Conservation (phyloP, 2,329 filamentous ascomycete species). For the Botrytis paeoniae region DNA sequence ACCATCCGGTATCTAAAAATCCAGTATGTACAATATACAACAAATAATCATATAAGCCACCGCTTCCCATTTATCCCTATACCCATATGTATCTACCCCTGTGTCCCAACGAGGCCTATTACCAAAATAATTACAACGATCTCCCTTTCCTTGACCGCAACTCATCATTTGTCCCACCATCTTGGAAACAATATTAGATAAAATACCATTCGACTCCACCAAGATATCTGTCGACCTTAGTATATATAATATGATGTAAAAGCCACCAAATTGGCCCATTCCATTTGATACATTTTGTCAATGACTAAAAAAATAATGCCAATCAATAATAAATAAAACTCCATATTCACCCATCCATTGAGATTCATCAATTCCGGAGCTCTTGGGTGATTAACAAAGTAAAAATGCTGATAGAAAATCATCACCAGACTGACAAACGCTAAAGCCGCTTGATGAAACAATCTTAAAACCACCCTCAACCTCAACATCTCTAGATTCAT, state of each 20-base stretch:
- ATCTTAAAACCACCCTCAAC: slow-evolving; percentile 6
- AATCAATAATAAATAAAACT: slow-evolving; percentile 10
- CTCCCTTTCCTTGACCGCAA: neutral
- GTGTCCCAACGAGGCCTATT: neutral
- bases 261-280: neutral
- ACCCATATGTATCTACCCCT: neutral
- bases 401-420: neutral
- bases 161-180: neutral
- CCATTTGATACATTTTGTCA: slow-evolving; percentile 6
- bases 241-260: slow-evolving; percentile 1
- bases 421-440: slow-evolving; percentile 11
- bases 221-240: slow-evolving; percentile 2
- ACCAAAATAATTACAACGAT: slow-evolving; percentile 10
- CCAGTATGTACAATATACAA: slow-evolving; percentile 12
- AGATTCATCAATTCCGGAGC: neutral
- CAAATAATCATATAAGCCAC: neutral
- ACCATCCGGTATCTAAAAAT: slow-evolving; percentile 7
- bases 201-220: neutral
- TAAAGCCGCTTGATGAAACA: slow-evolving; percentile 18
- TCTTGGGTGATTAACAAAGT: neutral
- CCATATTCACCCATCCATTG: slow-evolving; percentile 5
- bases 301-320: neutral
- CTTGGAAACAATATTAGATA: neutral
- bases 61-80: neutral
- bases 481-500: neutral